phyloP scores from a whole-genome alignment of 1,139 yeast genomes.

The Kodamaea fungicola region DNA sequence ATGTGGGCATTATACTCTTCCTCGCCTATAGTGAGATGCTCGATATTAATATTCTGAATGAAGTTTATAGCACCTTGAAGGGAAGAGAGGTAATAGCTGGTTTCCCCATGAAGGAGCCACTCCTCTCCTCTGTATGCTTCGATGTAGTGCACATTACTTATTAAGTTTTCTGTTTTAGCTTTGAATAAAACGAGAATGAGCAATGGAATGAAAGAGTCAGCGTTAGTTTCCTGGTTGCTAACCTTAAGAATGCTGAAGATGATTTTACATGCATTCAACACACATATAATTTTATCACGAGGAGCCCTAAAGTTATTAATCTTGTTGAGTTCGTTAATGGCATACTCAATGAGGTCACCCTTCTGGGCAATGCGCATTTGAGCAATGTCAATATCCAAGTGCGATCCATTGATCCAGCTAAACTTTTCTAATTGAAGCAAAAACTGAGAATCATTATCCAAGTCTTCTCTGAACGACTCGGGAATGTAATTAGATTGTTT shows the following conservation, averaged over 20 bases:
- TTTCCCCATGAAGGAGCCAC: conserved; percentile 74
- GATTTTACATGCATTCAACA: conserved; percentile 87
- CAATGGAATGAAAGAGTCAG: conserved; percentile 89
- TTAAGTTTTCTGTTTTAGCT: conserved; percentile 58
- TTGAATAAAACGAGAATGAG: conserved; percentile 75
- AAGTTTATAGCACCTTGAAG: conserved; percentile 81
- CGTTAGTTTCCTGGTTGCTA: conserved; percentile 69
- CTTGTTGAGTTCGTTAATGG: conserved; percentile 69
- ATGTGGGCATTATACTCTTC: conserved; percentile 53
- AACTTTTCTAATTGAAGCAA: conserved; percentile 58
- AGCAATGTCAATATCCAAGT: conserved; percentile 67
- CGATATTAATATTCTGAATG: conserved; percentile 55
- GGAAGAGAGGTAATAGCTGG: conserved; percentile 85
- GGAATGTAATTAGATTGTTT: conserved; percentile 38
- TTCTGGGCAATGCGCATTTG: conserved; percentile 15
- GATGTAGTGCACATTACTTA: conserved; percentile 79
- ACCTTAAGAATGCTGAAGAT: conserved; percentile 82
- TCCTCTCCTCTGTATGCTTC: conserved; percentile 77
- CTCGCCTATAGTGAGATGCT: conserved; percentile 58
- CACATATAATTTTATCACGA: conserved; percentile 87
- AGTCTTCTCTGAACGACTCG: conserved; percentile 44
- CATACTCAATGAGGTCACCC: conserved; percentile 56
- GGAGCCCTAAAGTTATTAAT: conserved; percentile 88
- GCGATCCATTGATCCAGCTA: conserved; percentile 74
- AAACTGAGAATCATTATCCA: conserved; percentile 57